These are phyloP conservation scores for Phytophthora fragariaefolia DNA, from an alignment of 352 stramenopile genomes.

Conservation along the genomic window DNA sequence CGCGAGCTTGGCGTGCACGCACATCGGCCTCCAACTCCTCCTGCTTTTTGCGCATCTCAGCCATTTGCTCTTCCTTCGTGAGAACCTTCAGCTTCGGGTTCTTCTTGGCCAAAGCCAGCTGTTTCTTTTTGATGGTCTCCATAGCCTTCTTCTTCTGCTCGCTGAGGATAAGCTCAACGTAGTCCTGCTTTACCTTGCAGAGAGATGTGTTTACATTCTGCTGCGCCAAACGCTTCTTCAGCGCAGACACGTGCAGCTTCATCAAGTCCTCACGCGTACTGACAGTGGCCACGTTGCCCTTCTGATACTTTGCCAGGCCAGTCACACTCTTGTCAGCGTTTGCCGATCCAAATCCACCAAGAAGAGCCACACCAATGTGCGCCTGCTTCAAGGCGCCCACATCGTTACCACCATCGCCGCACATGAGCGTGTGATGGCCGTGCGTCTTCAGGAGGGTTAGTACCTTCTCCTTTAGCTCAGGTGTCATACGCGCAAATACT, in stretches of 20 bases:
- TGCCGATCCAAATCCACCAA: constrained; percentile 83
- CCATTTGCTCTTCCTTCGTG: constrained; percentile 87
- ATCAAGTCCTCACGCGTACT: constrained; percentile 76
- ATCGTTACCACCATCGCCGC: constrained; percentile 98
- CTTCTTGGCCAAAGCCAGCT: constrained; percentile 55
- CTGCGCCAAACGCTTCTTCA: constrained; percentile 82
- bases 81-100: constrained; percentile 65
- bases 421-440: constrained; percentile 96
- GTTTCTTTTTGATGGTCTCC: constrained; percentile 67
- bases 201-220: constrained; percentile 69
- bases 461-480: constrained; percentile 97
- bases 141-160: constrained; percentile 67
- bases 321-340: constrained; percentile 91
- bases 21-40: constrained; percentile 86
- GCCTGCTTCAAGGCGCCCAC: constrained; percentile 95
- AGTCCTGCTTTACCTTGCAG: constrained; percentile 86
- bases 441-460: constrained; percentile 94
- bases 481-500: constrained; percentile 97
- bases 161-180: constrained; percentile 77
- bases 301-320: constrained; percentile 78
- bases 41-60: constrained; percentile 84
- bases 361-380: constrained; percentile 84
- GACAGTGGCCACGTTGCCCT: constrained; percentile 52
- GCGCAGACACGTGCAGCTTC: constrained; percentile 86
- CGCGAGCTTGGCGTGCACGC: constrained; percentile 71